phyloP scores from a whole-genome alignment of 1,284 basidiomycete genomes.

The Boletellus sp. region DNA sequence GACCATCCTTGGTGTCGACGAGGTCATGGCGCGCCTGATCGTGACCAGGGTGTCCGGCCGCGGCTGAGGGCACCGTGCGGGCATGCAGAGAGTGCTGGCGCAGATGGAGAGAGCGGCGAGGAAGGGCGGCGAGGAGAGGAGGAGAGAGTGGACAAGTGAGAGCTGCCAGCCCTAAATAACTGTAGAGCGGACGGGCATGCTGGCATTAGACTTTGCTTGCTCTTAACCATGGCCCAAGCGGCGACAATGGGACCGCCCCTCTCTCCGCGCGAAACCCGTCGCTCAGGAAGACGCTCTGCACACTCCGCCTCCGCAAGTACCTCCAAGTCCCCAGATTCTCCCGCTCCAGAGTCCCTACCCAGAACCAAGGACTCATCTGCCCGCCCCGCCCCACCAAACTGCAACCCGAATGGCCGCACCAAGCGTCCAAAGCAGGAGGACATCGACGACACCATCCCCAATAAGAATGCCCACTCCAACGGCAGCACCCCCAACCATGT shows the following conservation, averaged over 20 bases:
- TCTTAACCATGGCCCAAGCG: constrained; percentile 44
- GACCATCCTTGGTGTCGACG: constrained; percentile 1
- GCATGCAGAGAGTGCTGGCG: background rate
- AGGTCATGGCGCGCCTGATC: constrained; percentile 16
- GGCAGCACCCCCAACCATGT: constrained; percentile 37
- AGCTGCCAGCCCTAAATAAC: constrained; percentile 41
- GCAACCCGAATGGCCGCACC: constrained; percentile 43
- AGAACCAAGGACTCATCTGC: constrained; percentile 39
- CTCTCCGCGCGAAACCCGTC: constrained; percentile 70
- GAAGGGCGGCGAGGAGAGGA: constrained; percentile 4
- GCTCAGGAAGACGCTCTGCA: constrained; percentile 68
- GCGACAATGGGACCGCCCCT: constrained; percentile 70
- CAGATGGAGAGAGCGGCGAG: background rate
- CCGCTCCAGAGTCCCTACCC: constrained; percentile 48
- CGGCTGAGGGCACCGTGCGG: background rate
- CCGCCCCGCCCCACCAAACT: constrained; percentile 44
- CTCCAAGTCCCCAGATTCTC: constrained; percentile 75
- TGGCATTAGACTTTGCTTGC: background rate
- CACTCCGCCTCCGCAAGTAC: constrained; percentile 62
- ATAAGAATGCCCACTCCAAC: constrained; percentile 44
- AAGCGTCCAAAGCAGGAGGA: constrained; percentile 75
- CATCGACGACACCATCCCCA: constrained; percentile 52
- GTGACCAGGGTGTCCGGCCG: constrained; percentile 9
- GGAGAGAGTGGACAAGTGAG: constrained; percentile 4
- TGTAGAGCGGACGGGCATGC: constrained; percentile 11